Evolutionary conservation across 129 eudicot genomes (phyloP), one percentile per base, ranked within the genome.

Genomic region (Chrysanthemum makinoi): DNA sequence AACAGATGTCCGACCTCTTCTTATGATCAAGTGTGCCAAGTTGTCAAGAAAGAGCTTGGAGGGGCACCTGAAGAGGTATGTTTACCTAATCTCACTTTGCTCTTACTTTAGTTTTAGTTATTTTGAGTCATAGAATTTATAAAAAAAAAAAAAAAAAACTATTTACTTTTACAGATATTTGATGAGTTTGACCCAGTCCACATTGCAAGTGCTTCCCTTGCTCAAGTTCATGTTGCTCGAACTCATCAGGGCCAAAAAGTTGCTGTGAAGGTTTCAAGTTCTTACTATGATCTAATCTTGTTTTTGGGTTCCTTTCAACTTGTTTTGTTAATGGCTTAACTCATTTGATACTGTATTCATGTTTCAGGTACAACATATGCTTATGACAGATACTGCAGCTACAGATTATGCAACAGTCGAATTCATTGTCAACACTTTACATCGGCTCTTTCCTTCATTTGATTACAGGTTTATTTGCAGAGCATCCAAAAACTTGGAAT

Each of bases 121-220:
- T 44, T 64, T 12, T 13, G 13, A 8, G 46, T 55, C 75, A 52
- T 62, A 26, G 52, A 57, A 35, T 72, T 80, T 20, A 84, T 59
- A n/a, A n/a, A n/a, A n/a, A n/a, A n/a, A n/a, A n/a, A n/a, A n/a
- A n/a, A n/a, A n/a, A n/a, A n/a, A n/a, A n/a, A n/a, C 39, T 62
- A 55, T 69, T 81, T 47, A 53, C 58, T 44, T 79, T 19, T 62
- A 56, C 87, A 89, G 98, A 87, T 93, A 54, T 93, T 93, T 80
- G 79, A 82, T 46, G 95, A 89, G 71, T 93, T 93, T 80, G 90
- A 93, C 79, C 95, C 95, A 68, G 88, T 78, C 47, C 96, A 96
- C 15, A 83, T 93, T 55, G 98, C 98, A 57, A 89, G 98, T 89
- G 96, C 96, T 93, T 96, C 97, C 24, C 94, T 93, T 72, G 98